Conservation (phyloP, 164 flowering plant genomes). For the Liriodendron chinense region DNA sequence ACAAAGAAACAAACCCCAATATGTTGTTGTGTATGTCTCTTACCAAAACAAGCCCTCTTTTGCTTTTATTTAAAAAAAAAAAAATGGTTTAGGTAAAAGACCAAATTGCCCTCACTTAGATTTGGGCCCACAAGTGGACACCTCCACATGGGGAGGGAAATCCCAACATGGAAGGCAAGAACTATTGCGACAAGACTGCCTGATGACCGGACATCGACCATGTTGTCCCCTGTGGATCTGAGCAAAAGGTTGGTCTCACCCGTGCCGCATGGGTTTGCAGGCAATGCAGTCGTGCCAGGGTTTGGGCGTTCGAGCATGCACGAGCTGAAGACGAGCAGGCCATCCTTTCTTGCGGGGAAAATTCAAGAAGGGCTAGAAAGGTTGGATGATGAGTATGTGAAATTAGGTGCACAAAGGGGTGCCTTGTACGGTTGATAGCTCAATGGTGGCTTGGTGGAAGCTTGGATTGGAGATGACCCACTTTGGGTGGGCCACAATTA, state of each 20-base stretch:
- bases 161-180: slow-evolving; percentile 20
- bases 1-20: no score
- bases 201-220: slow-evolving; percentile 17
- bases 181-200: slow-evolving; percentile 7
- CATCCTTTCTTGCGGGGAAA: slow-evolving; percentile 13
- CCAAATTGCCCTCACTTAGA: no score
- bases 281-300: slow-evolving; percentile 31
- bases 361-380: slow-evolving; percentile 31
- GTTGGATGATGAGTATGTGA: slow-evolving; percentile 29
- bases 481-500: slow-evolving; percentile 24
- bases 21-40: no score
- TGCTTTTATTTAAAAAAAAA: no score
- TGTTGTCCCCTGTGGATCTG: slow-evolving; percentile 31
- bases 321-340: slow-evolving; percentile 16
- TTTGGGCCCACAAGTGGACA: no score
- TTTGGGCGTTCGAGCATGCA: slow-evolving; percentile 23
- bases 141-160: no score
- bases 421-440: slow-evolving; percentile 26
- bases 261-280: slow-evolving; percentile 22
- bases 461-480: slow-evolving; percentile 24
- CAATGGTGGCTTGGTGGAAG: slow-evolving; percentile 31
- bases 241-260: slow-evolving; percentile 18
- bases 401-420: slow-evolving; percentile 26
- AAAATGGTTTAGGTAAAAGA: no score
- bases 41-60: no score